phyloP scores from a whole-genome alignment of 2,329 filamentous ascomycete genomes.

The Sclerotinia glacialis region DNA sequence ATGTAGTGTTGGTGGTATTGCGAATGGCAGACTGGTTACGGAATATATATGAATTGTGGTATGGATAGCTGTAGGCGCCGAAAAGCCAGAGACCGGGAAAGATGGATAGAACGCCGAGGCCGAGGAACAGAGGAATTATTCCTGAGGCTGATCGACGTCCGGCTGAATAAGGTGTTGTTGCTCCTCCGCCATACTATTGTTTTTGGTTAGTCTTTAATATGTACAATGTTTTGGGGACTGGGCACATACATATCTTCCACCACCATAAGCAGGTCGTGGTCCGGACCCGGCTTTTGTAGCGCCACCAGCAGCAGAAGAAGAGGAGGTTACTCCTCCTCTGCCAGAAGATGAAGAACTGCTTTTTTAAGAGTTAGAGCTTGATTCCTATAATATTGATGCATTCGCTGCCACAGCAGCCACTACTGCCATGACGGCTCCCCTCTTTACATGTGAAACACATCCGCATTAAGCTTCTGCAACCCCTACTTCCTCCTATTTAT shows the following conservation, averaged over 20 bases:
- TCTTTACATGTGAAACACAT: not conserved
- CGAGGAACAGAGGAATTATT: constrained; percentile 52
- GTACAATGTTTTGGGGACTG: not conserved
- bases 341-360: constrained; percentile 28
- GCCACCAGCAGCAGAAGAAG: constrained; percentile 45
- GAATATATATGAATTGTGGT: constrained; percentile 55
- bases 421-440: no score
- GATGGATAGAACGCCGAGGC: constrained; percentile 47
- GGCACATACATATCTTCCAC: constrained; percentile 49
- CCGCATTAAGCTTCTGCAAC: not conserved
- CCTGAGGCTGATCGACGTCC: constrained; percentile 50
- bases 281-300: constrained; percentile 58
- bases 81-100: constrained; percentile 60
- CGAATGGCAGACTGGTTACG: constrained; percentile 44
- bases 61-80: constrained; percentile 60
- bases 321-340: constrained; percentile 30
- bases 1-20: constrained; percentile 38
- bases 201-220: not conserved
- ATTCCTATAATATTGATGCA: not conserved
- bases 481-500: not conserved
- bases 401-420: not conserved
- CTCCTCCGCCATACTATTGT: constrained; percentile 60
- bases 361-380: constrained; percentile 15
- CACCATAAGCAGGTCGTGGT: constrained; percentile 55
- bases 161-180: constrained; percentile 56